These are phyloP conservation scores for Mycena floridula DNA, from an alignment of 768 basidiomycete genomes.

Conservation along the genomic window DNA sequence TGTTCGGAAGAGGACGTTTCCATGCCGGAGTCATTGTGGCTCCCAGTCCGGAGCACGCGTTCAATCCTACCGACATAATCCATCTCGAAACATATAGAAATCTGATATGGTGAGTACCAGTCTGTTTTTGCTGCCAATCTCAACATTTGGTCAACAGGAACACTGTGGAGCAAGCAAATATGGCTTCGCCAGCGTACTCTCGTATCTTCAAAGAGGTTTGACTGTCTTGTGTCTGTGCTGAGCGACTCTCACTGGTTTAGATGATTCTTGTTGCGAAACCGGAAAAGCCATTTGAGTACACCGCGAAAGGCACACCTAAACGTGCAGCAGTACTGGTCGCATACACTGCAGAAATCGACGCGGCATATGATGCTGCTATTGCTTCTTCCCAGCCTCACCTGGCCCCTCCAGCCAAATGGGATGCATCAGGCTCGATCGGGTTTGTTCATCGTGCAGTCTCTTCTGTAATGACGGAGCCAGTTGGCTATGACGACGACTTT, in stretches of 20 bases:
- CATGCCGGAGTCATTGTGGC: slow-evolving; percentile 29
- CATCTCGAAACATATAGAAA: slow-evolving; percentile 21
- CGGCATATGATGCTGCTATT: slow-evolving; percentile 17
- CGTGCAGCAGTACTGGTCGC: slow-evolving; percentile 17
- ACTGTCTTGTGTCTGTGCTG: not conserved
- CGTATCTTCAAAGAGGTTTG: slow-evolving; percentile 22
- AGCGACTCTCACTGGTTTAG: slow-evolving; percentile 8
- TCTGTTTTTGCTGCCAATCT: not conserved
- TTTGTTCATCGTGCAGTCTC: slow-evolving; percentile 23
- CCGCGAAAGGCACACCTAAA: slow-evolving; percentile 24
- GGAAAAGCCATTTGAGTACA: slow-evolving; percentile 23
- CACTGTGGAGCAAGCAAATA: slow-evolving; percentile 27
- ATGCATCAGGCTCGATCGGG: slow-evolving; percentile 8
- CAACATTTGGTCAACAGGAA: slow-evolving; percentile 17
- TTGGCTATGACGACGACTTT: slow-evolving; percentile 12
- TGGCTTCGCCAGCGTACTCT: slow-evolving; percentile 23
- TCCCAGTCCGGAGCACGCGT: slow-evolving; percentile 15
- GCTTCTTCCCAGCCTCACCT: slow-evolving; percentile 18
- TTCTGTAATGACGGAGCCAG: slow-evolving; percentile 19
- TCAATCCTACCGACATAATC: slow-evolving; percentile 19
- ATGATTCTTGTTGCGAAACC: slow-evolving; percentile 26
- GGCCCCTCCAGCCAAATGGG: slow-evolving; percentile 17
- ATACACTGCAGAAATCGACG: slow-evolving; percentile 14
- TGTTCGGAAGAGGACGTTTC: slow-evolving; percentile 30
- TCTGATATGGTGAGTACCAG: slow-evolving; percentile 8